Evolutionary conservation across 106 monocot species (phyloP), one percentile per base, ranked within the genome.

Genomic region (Posidonia australis): DNA sequence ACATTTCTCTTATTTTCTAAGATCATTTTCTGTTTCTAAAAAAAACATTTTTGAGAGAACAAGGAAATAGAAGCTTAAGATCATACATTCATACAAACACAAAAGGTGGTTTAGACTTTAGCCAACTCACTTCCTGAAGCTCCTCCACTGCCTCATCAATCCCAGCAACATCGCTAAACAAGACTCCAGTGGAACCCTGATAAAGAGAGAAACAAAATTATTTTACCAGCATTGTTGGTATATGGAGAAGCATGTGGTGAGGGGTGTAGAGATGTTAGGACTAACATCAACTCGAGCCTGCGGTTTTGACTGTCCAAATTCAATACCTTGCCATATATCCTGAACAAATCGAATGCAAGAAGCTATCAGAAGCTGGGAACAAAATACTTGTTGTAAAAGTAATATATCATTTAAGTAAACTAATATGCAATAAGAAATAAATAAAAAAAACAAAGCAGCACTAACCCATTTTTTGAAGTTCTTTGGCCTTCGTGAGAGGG

Each of bases 251-350:
- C n/a, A n/a, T 43, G 41, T 43, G 9, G 18, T 46, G 13, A 64
- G 44, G 20, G 24, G 11, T 61, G 63, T 9, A 24, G 26, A 64
- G 46, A 32, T 28, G 17, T 12, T 53, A 51, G 27, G 36, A 70
- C 79, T 71, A 71, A 90, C 90, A 79, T 90, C 90, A 80, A 90
- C 90, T 76, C 85, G 77, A 64, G 90, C 90, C 44, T 90, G 90
- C 45, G 90, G 78, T 67, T 90, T 86, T 41, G 85, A 90, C 41
- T 90, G 85, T n/a, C 83, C 85, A 68, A 90, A 90, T 72, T 90
- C 90, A 71, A 90, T 90, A 25, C 85, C 86, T 90, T 90, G 90
- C 90, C 90, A 90, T 67, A 90, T 83, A 78, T 90, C 90, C 90
- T 90, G 77, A 60, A 70, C 1, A 17, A 66, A 65, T 6, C 19